phyloP scores from a whole-genome alignment of 23 red algal genomes.

The Gracilaria vermiculophylla region DNA sequence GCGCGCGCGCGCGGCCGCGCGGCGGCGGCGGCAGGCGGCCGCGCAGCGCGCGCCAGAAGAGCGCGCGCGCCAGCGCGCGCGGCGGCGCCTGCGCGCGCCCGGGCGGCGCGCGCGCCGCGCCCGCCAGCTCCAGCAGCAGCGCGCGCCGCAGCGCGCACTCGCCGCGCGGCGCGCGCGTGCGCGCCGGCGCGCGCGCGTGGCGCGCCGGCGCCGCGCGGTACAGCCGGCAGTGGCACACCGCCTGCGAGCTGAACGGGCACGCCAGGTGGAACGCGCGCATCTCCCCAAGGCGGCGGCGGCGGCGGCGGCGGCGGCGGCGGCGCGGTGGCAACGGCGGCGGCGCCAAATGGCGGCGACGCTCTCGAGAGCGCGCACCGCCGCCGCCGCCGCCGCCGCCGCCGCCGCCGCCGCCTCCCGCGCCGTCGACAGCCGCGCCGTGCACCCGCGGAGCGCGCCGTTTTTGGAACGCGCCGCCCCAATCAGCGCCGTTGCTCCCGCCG shows the following conservation, averaged over 20 bases:
- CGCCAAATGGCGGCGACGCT: not conserved
- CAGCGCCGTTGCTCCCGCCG: too few species aligned
- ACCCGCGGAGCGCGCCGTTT: not conserved
- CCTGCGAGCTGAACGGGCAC: constrained; percentile 54
- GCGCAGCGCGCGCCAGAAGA: constrained; percentile 11
- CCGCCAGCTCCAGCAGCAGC: constrained; percentile 32
- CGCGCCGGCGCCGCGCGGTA: not conserved
- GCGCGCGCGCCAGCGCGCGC: constrained; percentile 14
- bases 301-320: not conserved
- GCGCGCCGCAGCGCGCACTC: constrained; percentile 34
- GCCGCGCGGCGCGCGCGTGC: not conserved
- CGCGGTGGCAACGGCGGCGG: not conserved
- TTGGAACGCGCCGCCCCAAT: not conserved
- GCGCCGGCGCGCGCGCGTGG: not conserved
- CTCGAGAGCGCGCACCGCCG: not conserved
- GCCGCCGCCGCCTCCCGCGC: too few species aligned
- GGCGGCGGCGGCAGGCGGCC: not conserved
- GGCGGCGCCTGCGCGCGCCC: not conserved
- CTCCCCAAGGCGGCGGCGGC: too few species aligned
- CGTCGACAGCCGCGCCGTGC: too few species aligned
- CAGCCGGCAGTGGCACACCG: constrained; percentile 49
- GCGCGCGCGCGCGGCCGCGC: not conserved
- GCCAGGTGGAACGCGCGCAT: constrained; percentile 53
- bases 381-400: not conserved
- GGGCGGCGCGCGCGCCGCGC: not conserved